Percentiles rank a stretch among this genome's conserved stretches.
Evolutionary conservation across 31 red algal genomes (phyloP).

Genomic region (Odonthalia washingtoniensis): DNA sequence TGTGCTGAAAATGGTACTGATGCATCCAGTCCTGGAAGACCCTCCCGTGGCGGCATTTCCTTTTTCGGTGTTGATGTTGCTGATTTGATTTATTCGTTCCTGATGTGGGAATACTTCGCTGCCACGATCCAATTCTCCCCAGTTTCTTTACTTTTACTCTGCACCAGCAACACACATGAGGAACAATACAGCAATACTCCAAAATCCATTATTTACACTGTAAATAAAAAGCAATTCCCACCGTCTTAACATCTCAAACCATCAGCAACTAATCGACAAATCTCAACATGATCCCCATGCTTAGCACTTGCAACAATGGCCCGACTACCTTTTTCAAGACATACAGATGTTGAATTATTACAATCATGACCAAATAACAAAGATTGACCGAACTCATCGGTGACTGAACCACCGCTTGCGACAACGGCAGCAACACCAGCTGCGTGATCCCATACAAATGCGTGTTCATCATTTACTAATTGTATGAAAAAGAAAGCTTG

Average conservation of each 20-base stretch:
- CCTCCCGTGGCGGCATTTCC: conserved; percentile 54
- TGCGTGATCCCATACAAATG: conserved; percentile 51
- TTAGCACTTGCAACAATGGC: conserved; percentile 44
- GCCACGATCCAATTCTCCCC: too few species aligned
- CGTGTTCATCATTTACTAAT: background rate
- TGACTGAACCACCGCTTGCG: conserved; percentile 32
- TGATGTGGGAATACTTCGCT: too few species aligned
- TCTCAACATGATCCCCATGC: conserved; percentile 5
- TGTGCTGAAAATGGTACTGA: conserved; percentile 58
- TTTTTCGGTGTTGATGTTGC: too few species aligned
- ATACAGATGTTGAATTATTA: background rate
- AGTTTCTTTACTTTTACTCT: too few species aligned
- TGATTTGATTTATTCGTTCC: too few species aligned
- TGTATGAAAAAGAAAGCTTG: conserved; percentile 34
- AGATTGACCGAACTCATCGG: conserved; percentile 44
- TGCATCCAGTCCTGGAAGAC: conserved; percentile 50
- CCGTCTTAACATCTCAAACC: too few species aligned
- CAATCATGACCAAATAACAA: conserved; percentile 1
- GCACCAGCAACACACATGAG: too few species aligned
- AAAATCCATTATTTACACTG: too few species aligned
- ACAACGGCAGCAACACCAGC: conserved; percentile 57
- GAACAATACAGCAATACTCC: too few species aligned
- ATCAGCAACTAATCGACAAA: conserved; percentile 2
- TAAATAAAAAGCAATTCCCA: too few species aligned
- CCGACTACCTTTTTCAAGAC: background rate